Base-by-base conservation (phyloP, 331 rosid genomes). In the Pyracantha coccinea region DNA sequence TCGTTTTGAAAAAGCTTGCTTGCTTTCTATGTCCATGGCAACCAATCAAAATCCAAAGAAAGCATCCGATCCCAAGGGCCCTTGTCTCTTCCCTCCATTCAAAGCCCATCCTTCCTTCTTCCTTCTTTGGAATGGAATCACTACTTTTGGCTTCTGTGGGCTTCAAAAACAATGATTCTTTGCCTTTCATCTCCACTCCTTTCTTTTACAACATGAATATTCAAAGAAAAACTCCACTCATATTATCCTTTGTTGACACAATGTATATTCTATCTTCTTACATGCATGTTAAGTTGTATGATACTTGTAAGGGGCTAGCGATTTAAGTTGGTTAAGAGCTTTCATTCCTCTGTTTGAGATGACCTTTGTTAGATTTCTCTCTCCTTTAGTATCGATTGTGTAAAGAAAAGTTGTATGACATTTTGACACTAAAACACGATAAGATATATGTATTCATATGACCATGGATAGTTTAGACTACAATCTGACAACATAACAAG, bases 61-160 rank as follows among this genome's bases (percentile, higher is more conserved):
- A 77, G 96, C 81, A 90, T 94, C 89, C 72, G 85, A 87, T 91
- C 88, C 89, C 78, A 66, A 52, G 24, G 9, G 62, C 62, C 62
- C 6, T 55, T 77, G 32, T 77, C 14, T 64, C 29, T 82, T 66
- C 65, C 44, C 60, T 69, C 82, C 73, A 64, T 79, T 74, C 5
- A 71, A 74, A 75, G 33, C 77, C 69, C 66, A 52, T 55, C 71
- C 78, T 50, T 50, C 55, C 55, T 50, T 50, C 80, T 50, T 50
- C 55, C 55, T 16, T 50, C 1, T 17, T 16, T 50, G 55, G 55
- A 50, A 72, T 59, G 75, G 85, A 84, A 85, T 85, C 89, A 84
- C 87, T 50, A 50, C 55, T 50, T 87, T 78, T 45, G 70, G 45
- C 75, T 71, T 75, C 79, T 76, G 55, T 73, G 83, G 82, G 38